These are phyloP conservation scores for Peniophora sp. DNA, from an alignment of 1,284 basidiomycete species.

Conservation along the genomic window DNA sequence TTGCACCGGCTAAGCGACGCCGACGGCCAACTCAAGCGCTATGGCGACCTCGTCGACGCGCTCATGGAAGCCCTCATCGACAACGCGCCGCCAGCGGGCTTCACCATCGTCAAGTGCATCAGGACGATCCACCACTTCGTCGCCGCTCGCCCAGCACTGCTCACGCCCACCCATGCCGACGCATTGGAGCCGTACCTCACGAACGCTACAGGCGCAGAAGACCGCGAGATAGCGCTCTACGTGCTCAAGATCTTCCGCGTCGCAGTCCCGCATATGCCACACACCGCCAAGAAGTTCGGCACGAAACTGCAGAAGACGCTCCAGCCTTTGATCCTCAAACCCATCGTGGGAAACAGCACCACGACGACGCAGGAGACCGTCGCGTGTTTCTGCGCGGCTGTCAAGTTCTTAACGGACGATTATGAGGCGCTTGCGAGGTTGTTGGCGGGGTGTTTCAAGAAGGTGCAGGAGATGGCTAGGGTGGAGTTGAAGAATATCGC, in stretches of 20 bases:
- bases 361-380: constrained; percentile 81
- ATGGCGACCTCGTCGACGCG: constrained; percentile 64
- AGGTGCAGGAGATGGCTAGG: constrained; percentile 20
- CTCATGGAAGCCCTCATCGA: constrained; percentile 72
- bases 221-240: constrained; percentile 76
- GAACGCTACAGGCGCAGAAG: constrained; percentile 64
- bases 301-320: constrained; percentile 75
- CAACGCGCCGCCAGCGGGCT: too few relatives aligned
- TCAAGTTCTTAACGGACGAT: constrained; percentile 82
- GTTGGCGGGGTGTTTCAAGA: constrained; percentile 52
- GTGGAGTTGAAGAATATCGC: background rate
- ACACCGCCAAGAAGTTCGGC: constrained; percentile 80
- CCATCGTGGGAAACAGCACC: constrained; percentile 56
- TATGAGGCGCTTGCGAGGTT: constrained; percentile 70
- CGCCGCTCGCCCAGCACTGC: constrained; percentile 69
- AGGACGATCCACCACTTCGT: constrained; percentile 79
- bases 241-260: constrained; percentile 82
- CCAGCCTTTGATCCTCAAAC: constrained; percentile 84
- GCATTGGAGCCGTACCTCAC: constrained; percentile 84
- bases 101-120: constrained; percentile 74
- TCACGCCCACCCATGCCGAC: constrained; percentile 76
- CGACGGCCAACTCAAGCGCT: constrained; percentile 20
- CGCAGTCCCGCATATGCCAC: constrained; percentile 83
- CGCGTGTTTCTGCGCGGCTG: constrained; percentile 83
- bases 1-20: constrained; percentile 71